A percentile compares a stretch with the other conserved stretches of the same genome.
phyloP scores from a whole-genome alignment of 2,329 filamentous ascomycete genomes.

The Phaeophleospora eucalypticola region DNA sequence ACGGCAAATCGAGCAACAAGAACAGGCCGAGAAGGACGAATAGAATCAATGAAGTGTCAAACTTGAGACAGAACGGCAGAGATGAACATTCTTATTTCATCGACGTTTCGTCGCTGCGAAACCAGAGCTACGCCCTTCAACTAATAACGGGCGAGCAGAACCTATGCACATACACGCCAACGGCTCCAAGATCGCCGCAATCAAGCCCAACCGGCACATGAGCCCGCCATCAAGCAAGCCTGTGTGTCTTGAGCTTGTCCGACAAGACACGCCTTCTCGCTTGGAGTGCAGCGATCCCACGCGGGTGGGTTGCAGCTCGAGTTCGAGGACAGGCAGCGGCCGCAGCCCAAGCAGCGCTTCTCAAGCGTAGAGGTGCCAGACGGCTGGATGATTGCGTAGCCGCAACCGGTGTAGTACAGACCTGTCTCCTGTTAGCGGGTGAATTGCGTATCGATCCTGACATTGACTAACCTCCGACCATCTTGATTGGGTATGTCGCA shows the following conservation, averaged over 20 bases:
- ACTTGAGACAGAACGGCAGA: too few relatives aligned
- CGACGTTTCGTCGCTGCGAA: too few relatives aligned
- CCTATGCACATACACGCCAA: too few relatives aligned
- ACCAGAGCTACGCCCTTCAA: too few relatives aligned
- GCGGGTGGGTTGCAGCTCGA: not conserved
- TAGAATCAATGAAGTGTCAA: not conserved
- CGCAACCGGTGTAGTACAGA: not conserved
- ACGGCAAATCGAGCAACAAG: slow-evolving; percentile 1
- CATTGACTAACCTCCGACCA: not conserved
- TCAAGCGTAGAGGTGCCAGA: not conserved
- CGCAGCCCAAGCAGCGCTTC: not conserved
- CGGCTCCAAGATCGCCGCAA: too few relatives aligned
- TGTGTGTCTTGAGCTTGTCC: not conserved
- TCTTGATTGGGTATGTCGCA: not conserved
- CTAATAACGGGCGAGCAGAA: too few relatives aligned
- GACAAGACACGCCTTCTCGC: not conserved
- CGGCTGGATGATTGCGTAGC: not conserved
- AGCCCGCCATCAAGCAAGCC: not conserved
- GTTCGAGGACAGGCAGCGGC: not conserved
- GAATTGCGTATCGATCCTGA: too few relatives aligned
- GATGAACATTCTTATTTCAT: too few relatives aligned
- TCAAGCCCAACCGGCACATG: not conserved
- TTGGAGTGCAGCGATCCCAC: not conserved
- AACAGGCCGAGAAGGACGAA: not conserved
- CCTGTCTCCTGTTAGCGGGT: not conserved